Evolutionary conservation across 176 grass and related monocot genomes (phyloP), one percentile per base, ranked within the genome.

Genomic region (Oryza brachyantha): DNA sequence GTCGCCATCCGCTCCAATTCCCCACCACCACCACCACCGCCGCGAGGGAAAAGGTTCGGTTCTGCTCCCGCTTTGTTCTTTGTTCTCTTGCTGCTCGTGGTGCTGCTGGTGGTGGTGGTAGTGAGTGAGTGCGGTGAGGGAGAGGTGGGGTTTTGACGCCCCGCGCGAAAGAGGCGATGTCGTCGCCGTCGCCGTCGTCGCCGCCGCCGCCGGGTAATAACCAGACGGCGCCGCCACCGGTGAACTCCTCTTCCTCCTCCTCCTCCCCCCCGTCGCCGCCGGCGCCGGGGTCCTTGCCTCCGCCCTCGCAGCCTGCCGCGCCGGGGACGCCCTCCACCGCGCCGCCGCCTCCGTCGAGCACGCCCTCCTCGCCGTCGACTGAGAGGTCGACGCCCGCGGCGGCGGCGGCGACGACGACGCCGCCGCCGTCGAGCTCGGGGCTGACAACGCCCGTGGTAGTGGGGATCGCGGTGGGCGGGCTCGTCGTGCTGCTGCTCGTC

Each of bases 401-500:
- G 41, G 29, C 16, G 16, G 24, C 75, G 36, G 70, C 8, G 29
- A 7, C 8, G 41, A 19, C 16, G 16, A 17, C 75, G 36, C 29
- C 79, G 12, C 0, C 78, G 1, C 7, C 87, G 5, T 62, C 84
- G 24, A 29, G 14, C 19, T 58, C 39, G 16, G 70, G 37, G 2
- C 34, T 91, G 6, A 84, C 86, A 14, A 84, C 72, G 62, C 29
- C 86, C n/a, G 38, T 73, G 25, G 86, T 95, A 2, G 84, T 68
- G 5, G 96, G 88, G 61, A 81, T 95, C 13, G 92, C 84, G 2
- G 83, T 85, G 13, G 96, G 88, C 8, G 92, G 78, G 0, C 46
- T 99, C 2, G 60, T 87, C 9, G 67, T 78, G 38, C 66, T 95
- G 50, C 83, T 99, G 52, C 67, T 95, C 35, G 83, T 58, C 10